phyloP scores from a whole-genome alignment of 2,329 filamentous ascomycete species.

The Hymenoscyphus occultus region DNA sequence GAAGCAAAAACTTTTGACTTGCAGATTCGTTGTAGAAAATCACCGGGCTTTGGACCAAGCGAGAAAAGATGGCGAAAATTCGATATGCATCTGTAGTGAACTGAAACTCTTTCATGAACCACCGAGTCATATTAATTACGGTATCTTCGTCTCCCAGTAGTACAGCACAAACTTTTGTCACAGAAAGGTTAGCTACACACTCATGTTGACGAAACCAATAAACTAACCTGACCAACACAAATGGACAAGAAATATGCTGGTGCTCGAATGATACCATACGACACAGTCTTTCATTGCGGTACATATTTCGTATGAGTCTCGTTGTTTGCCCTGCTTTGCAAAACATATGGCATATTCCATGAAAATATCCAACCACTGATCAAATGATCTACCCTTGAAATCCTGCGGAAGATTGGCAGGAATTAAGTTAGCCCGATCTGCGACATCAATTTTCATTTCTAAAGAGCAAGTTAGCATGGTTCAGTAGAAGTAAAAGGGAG shows the following conservation, averaged over 20 bases:
- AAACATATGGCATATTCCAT: conserved; percentile 80
- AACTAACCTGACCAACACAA: conserved; percentile 69
- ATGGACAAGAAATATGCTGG: conserved; percentile 69
- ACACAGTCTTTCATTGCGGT: conserved; percentile 76
- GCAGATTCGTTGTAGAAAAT: conserved; percentile 78
- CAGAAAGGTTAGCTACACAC: conserved; percentile 20
- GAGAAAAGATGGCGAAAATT: conserved; percentile 75
- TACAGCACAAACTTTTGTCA: conserved; percentile 71
- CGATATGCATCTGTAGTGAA: conserved; percentile 81
- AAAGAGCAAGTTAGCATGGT: neutral
- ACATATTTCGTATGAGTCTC: conserved; percentile 76
- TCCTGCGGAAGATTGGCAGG: conserved; percentile 27
- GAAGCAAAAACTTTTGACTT: conserved; percentile 85
- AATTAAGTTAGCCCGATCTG: conserved; percentile 7
- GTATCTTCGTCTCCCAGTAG: conserved; percentile 76
- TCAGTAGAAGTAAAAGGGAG: neutral
- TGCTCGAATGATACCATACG: conserved; percentile 71
- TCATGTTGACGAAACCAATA: neutral
- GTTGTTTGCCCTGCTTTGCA: conserved; percentile 62
- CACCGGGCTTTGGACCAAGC: conserved; percentile 68
- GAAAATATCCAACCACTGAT: conserved; percentile 86
- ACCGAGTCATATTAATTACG: conserved; percentile 69
- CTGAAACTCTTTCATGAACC: conserved; percentile 79
- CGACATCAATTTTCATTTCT: conserved; percentile 7
- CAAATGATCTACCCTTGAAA: conserved; percentile 77